These are phyloP conservation scores for Blastobotrys peoriensis DNA, from an alignment of 805 yeast genomes.

Conservation along the genomic window DNA sequence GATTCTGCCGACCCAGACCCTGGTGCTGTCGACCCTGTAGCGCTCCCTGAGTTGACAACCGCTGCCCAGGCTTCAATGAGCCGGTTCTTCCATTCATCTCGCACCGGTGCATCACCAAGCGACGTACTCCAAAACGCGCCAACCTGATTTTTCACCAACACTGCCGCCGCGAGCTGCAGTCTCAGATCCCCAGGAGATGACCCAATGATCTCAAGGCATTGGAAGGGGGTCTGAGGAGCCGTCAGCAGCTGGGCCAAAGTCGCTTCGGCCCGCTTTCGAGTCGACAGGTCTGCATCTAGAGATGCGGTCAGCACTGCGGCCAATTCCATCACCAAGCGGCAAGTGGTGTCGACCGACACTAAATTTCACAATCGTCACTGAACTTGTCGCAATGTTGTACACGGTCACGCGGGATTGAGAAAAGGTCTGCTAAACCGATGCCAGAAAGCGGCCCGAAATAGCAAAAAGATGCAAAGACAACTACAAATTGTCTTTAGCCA, in stretches of 20 bases:
- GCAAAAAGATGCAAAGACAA: no score
- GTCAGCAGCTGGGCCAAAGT: slow-evolving; percentile 49
- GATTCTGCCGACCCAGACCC: neutral
- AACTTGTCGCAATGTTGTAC: no score
- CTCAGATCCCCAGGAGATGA: neutral
- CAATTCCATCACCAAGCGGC: slow-evolving; percentile 7
- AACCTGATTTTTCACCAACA: neutral
- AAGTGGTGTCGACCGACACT: no score
- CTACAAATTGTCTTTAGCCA: no score
- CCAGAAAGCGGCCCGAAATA: no score
- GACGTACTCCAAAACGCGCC: neutral
- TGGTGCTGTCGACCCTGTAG: no score
- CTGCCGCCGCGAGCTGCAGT: neutral
- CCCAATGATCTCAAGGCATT: slow-evolving; percentile 67
- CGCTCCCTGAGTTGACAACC: no score
- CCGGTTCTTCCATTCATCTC: neutral
- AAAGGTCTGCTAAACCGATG: no score
- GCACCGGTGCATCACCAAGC: neutral
- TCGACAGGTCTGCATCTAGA: slow-evolving; percentile 53
- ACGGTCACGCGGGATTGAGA: no score
- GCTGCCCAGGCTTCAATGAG: neutral
- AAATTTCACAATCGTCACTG: no score
- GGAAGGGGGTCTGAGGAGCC: slow-evolving; percentile 66
- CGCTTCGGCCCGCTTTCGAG: slow-evolving; percentile 62
- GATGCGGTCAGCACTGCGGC: slow-evolving; percentile 38